These are phyloP conservation scores for Pleurotus platypus DNA, from an alignment of 768 basidiomycete genomes.

Conservation along the genomic window DNA sequence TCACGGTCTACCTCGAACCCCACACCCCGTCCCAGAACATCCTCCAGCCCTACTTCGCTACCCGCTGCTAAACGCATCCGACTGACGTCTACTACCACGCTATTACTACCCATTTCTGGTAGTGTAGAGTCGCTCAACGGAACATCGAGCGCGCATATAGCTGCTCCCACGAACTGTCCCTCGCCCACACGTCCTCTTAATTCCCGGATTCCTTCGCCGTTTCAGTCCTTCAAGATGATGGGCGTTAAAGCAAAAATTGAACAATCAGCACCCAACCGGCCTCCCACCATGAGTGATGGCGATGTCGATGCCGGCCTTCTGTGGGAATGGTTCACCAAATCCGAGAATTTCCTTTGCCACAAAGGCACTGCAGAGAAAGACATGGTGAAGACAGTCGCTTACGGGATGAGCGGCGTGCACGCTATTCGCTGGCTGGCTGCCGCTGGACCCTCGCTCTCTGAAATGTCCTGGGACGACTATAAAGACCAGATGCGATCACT, in stretches of 20 bases:
- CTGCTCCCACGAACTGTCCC: background rate
- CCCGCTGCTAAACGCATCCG: background rate
- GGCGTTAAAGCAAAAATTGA: background rate
- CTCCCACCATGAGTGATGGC: background rate
- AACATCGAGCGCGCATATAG: too few relatives aligned
- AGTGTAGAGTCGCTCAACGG: background rate
- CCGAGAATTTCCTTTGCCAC: background rate
- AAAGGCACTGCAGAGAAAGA: background rate
- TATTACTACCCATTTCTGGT: background rate
- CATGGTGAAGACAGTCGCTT: background rate
- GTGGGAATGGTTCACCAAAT: background rate
- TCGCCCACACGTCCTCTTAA: background rate
- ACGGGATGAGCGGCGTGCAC: background rate
- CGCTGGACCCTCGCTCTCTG: constrained; percentile 6
- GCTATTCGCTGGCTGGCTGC: constrained; percentile 8
- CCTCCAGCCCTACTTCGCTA: background rate
- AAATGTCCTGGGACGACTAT: constrained; percentile 13
- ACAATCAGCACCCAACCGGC: background rate
- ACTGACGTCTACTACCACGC: background rate
- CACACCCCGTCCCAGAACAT: background rate
- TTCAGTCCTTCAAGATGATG: background rate
- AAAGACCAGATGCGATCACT: constrained; percentile 6
- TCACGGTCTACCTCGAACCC: background rate
- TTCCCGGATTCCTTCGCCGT: background rate
- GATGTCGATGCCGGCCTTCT: background rate